A percentile compares a stretch with the other conserved stretches of the same genome.
phyloP scores from a whole-genome alignment of 2,329 filamentous ascomycete species.

The Cladophialophora psammophila region DNA sequence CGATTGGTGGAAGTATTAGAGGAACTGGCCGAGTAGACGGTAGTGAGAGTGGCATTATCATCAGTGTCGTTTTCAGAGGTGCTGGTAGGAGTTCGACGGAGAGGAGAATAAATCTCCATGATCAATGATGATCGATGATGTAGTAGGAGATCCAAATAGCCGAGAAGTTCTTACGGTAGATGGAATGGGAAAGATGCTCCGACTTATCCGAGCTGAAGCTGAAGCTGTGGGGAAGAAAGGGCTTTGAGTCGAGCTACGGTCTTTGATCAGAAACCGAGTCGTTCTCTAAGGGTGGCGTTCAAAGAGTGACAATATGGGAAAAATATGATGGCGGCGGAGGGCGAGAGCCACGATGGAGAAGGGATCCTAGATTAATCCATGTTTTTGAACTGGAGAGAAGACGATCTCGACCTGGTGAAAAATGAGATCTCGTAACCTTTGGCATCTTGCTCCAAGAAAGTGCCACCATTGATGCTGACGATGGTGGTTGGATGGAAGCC shows the following conservation, averaged over 20 bases:
- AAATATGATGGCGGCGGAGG: neutral
- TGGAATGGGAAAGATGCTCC: slow-evolving; percentile 1
- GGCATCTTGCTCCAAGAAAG: slow-evolving; percentile 1
- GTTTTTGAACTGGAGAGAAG: neutral
- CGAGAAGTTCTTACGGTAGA: slow-evolving; percentile 4
- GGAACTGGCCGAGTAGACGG: slow-evolving; percentile 30
- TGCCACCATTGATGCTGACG: neutral
- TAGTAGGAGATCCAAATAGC: neutral
- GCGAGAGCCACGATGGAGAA: no score
- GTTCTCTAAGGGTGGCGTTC: neutral
- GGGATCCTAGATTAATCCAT: neutral
- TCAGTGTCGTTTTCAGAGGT: slow-evolving; percentile 33
- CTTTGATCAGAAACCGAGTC: neutral
- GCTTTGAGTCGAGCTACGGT: neutral
- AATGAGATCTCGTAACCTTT: neutral
- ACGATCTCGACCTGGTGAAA: neutral
- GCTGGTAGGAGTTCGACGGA: slow-evolving; percentile 31
- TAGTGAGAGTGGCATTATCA: slow-evolving; percentile 27
- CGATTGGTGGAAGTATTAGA: slow-evolving; percentile 29
- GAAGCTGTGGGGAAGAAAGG: slow-evolving; percentile 4
- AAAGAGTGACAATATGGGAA: slow-evolving; percentile 15
- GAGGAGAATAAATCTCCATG: slow-evolving; percentile 33
- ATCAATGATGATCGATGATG: slow-evolving; percentile 22
- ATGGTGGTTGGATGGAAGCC: slow-evolving; percentile 9
- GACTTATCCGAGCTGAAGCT: slow-evolving; percentile 11